Evolutionary conservation across 768 basidiomycete genomes (phyloP), one percentile per base, ranked within the genome.

Genomic region (Pleurotus citrinopileatus): DNA sequence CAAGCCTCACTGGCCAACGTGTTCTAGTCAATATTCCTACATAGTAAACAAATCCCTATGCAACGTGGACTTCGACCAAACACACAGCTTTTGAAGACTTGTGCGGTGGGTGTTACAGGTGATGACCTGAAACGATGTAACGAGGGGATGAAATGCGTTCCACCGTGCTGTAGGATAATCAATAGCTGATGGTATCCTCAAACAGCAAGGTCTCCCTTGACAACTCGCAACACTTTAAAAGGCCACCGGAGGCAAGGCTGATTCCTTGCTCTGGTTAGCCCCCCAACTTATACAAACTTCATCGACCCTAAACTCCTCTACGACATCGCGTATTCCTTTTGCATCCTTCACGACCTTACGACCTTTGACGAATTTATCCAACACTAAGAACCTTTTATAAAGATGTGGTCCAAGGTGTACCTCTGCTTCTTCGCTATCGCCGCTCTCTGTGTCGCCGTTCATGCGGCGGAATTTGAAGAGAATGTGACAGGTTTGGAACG

Each of bases 271-370:
- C 61, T 61, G 58, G 61, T 56, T 56, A 61, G 57, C 61, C 55
- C 57, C 57, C 36, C 51, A 27, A 42, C 25, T 32, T 37, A 15
- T 40, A 13, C 44, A 52, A 54, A 47, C 45, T 51, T 40, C 44
- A 54, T 55, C 45, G 53, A 57, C 61, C 53, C 59, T 60, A 59
- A 61, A 55, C 55, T 62, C 56, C 54, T n/a, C n/a, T n/a, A 60
- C 58, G 55, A 43, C 25, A 52, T 28, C 42, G 42, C 20, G 7
- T 32, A 42, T 19, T 32, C 19, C 29, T 29, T 52, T 37, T 43
- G 42, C 36, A 29, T 45, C 52, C 42, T 55, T 34, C 46, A 47
- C 48, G 57, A 52, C 48, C 28, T 47, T 32, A 51, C 48, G 48
- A 51, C 48, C 23, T 25, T 9, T 32, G 32, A 28, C 26, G 28